phyloP scores from a whole-genome alignment of 1,284 basidiomycete genomes.

The Cutaneotrichosporon cavernicola region DNA sequence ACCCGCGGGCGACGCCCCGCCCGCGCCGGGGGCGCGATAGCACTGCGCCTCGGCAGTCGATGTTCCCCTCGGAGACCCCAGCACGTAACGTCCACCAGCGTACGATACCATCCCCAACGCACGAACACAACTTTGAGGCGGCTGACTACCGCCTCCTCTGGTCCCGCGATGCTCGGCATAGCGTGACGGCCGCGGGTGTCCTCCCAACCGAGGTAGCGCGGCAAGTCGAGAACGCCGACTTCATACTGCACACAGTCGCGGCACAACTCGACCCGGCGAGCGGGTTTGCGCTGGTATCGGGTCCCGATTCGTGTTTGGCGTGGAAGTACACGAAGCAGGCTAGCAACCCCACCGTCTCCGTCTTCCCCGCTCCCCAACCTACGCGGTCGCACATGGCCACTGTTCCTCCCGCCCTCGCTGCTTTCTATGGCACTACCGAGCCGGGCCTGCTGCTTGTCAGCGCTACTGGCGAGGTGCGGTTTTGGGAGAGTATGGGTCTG shows the following conservation, averaged over 20 bases:
- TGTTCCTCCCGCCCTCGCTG: slow-evolving; percentile 39
- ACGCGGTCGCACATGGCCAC: slow-evolving; percentile 31
- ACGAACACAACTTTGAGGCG: not conserved
- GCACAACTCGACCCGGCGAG: slow-evolving; percentile 46
- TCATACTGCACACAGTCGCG: slow-evolving; percentile 44
- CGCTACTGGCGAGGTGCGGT: slow-evolving; percentile 49
- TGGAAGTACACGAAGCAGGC: slow-evolving; percentile 55
- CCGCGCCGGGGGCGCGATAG: slow-evolving; percentile 4
- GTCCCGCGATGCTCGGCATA: slow-evolving; percentile 40
- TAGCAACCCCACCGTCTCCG: slow-evolving; percentile 44
- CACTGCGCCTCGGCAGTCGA: not conserved
- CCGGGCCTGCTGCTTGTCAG: slow-evolving; percentile 53
- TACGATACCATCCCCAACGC: not conserved
- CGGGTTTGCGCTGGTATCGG: slow-evolving; percentile 53
- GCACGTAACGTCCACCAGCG: slow-evolving; percentile 1
- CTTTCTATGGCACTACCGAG: slow-evolving; percentile 44
- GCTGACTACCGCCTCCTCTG: slow-evolving; percentile 33
- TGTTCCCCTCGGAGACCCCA: slow-evolving; percentile 3
- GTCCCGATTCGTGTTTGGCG: slow-evolving; percentile 42
- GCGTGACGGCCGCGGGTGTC: slow-evolving; percentile 31
- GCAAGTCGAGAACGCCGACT: slow-evolving; percentile 40
- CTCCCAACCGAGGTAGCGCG: slow-evolving; percentile 42
- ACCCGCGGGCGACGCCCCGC: slow-evolving; percentile 8
- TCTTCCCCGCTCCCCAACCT: slow-evolving; percentile 42
- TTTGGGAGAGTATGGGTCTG: slow-evolving; percentile 53